A percentile compares a stretch with the other conserved stretches of the same genome.
These are phyloP conservation scores for Mycena indigotica DNA, from an alignment of 768 basidiomycete species.

Conservation along the genomic window DNA sequence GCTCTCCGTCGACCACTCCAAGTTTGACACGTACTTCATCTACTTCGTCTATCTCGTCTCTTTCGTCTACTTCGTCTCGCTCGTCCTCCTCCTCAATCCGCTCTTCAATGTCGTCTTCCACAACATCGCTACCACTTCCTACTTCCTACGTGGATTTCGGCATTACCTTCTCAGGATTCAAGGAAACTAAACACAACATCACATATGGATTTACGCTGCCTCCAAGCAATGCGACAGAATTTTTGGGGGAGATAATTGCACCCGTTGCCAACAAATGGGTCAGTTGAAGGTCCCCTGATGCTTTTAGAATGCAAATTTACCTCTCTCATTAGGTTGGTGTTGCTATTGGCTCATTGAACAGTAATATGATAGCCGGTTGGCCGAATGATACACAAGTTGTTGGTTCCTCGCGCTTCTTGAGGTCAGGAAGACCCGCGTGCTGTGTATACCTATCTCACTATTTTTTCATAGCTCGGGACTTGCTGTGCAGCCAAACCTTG, in stretches of 20 bases:
- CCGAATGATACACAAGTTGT: conserved; percentile 35
- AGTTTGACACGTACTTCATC: not conserved
- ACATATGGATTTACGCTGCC: conserved; percentile 38
- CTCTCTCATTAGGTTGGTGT: conserved; percentile 27
- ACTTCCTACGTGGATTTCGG: conserved; percentile 32
- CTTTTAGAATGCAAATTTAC: too few species aligned
- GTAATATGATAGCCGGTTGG: conserved; percentile 43
- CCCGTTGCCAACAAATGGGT: conserved; percentile 40
- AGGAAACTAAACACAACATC: conserved; percentile 34
- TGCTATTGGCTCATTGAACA: conserved; percentile 34
- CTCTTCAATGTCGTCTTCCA: conserved; percentile 3
- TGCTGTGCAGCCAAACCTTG: conserved; percentile 31
- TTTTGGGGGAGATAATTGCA: conserved; percentile 43
- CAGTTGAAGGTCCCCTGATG: conserved; percentile 13
- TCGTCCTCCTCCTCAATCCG: not conserved
- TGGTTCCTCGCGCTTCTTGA: conserved; percentile 25
- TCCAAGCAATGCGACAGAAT: conserved; percentile 33
- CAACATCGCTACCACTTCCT: conserved; percentile 27
- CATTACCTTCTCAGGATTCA: conserved; percentile 36
- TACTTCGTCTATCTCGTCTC: not conserved
- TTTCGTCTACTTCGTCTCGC: too few species aligned
- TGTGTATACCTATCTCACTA: too few species aligned
- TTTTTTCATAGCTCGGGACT: not conserved
- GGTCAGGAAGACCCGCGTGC: not conserved
- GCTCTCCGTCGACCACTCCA: not conserved